Evolutionary conservation across 305 asterid species (phyloP), one percentile per base, ranked within the genome.

Genomic region (Fraxinus angustifolia): DNA sequence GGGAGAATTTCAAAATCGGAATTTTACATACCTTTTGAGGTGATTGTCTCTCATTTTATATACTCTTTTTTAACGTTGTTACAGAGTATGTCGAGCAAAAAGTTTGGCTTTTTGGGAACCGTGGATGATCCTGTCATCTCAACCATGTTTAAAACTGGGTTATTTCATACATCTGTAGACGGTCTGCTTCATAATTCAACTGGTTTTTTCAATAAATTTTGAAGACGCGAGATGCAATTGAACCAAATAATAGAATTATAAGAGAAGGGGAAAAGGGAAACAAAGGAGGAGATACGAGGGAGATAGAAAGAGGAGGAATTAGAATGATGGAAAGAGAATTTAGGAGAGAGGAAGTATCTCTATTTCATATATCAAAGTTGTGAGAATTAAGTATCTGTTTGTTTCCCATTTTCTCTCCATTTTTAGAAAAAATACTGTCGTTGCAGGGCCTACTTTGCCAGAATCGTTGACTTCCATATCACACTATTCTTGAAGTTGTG

Each of bases 21-120:
- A 96, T 83, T 92, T 92, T 85, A 91, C 97, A 7, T 94, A 91
- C 85, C 94, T 96, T 82, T 83, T 96, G 77, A 94, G 95, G 99
- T 91, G 88, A 88, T 85, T 83, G 78, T 83, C 74, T 73, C 56
- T 30, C 68, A 58, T 42, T 73, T 14, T 62, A 48, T 11, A 30
- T 8, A 10, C 48, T 77, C 40, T 28, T 33, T 65, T 8, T 16
- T 35, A 48, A 67, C 36, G 73, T 35, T 53, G 72, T 38, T 78
- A 71, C 40, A 65, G 17, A 75, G 40, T 23, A 62, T 26, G 45
- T 62, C 56, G n/a, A 21, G 53, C 21, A 60, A 80, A 50, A n/a
- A 67, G 35, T 53, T 70, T 79, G 8, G 67, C 72, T 60, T 74
- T 75, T 34, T 35, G 42, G 79, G 50, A 35, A 16, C 34, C 23